These are phyloP conservation scores for Trichoderma sp. DNA, from an alignment of 2,329 filamentous ascomycete species.

Conservation along the genomic window DNA sequence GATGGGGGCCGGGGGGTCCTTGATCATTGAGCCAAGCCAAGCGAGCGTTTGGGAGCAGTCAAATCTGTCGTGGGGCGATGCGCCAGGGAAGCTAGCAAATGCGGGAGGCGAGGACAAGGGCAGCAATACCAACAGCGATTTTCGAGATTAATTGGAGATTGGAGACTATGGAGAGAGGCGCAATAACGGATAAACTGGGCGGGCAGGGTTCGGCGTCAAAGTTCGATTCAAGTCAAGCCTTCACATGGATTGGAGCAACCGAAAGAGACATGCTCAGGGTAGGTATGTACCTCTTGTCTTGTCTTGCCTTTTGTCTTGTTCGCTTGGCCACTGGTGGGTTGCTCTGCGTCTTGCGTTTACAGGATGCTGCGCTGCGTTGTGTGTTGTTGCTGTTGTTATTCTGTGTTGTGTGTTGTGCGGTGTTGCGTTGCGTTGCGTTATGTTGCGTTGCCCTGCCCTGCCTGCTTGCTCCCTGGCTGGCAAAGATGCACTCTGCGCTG, in stretches of 20 bases:
- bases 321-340: not conserved
- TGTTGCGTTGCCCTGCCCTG: not conserved
- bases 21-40: not conserved
- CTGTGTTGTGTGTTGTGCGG: too few relatives aligned
- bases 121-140: conserved; percentile 9
- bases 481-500: not conserved
- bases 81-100: conserved; percentile 10
- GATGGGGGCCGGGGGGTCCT: not conserved
- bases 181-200: not conserved
- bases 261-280: not conserved
- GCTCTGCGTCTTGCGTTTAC: not conserved
- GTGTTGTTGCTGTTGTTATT: too few relatives aligned
- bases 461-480: not conserved
- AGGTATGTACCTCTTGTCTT: not conserved
- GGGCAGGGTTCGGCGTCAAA: conserved; percentile 5
- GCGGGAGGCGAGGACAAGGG: conserved; percentile 18
- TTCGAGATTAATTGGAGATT: conserved; percentile 6
- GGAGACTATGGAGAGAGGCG: not conserved
- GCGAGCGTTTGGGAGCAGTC: conserved; percentile 19
- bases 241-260: not conserved
- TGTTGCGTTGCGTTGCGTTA: not conserved
- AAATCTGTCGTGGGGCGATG: conserved; percentile 16
- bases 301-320: not conserved
- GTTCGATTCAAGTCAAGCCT: not conserved
- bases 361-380: not conserved